These are phyloP conservation scores for Tremella fuciformis DNA, from an alignment of 768 basidiomycete species.

Conservation along the genomic window DNA sequence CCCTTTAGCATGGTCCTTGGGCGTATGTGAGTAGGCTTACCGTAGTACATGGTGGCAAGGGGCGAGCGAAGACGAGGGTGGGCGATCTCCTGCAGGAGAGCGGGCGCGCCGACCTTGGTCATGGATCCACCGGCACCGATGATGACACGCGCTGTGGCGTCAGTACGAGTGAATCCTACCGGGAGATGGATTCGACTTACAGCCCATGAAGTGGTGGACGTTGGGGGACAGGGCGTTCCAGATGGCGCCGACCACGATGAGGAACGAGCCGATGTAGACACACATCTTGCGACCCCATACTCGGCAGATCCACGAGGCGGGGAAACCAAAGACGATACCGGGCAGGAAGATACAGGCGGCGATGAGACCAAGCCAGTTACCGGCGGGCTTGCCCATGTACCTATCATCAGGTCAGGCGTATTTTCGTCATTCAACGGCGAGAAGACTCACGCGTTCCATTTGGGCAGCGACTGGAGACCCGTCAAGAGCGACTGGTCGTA, in stretches of 20 bases:
- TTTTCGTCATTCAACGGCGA: neutral
- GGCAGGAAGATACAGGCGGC: slow-evolving; percentile 9
- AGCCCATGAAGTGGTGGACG: slow-evolving; percentile 10
- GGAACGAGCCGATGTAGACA: slow-evolving; percentile 13
- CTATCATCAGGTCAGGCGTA: slow-evolving; percentile 1
- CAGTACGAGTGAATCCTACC: neutral
- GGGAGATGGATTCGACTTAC: neutral
- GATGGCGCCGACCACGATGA: slow-evolving; percentile 5
- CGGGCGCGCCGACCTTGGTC: slow-evolving; percentile 67
- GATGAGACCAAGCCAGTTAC: slow-evolving; percentile 7
- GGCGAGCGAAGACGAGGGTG: slow-evolving; percentile 63
- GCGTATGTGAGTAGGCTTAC: slow-evolving; percentile 48
- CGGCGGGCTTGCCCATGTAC: slow-evolving; percentile 4
- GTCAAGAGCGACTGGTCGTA: slow-evolving; percentile 11
- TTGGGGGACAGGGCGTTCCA: slow-evolving; percentile 6
- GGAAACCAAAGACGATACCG: slow-evolving; percentile 7
- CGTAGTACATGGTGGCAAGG: slow-evolving; percentile 4
- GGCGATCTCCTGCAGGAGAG: slow-evolving; percentile 75
- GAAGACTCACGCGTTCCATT: slow-evolving; percentile 22
- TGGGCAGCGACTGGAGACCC: slow-evolving; percentile 12
- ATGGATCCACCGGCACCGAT: slow-evolving; percentile 64
- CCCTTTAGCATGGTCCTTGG: no score
- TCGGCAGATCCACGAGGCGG: slow-evolving; percentile 12
- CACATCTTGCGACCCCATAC: slow-evolving; percentile 14
- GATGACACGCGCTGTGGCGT: slow-evolving; percentile 4